These are phyloP conservation scores for Colletotrichum sp. DNA, from an alignment of 2,329 filamentous ascomycete species.

Conservation along the genomic window DNA sequence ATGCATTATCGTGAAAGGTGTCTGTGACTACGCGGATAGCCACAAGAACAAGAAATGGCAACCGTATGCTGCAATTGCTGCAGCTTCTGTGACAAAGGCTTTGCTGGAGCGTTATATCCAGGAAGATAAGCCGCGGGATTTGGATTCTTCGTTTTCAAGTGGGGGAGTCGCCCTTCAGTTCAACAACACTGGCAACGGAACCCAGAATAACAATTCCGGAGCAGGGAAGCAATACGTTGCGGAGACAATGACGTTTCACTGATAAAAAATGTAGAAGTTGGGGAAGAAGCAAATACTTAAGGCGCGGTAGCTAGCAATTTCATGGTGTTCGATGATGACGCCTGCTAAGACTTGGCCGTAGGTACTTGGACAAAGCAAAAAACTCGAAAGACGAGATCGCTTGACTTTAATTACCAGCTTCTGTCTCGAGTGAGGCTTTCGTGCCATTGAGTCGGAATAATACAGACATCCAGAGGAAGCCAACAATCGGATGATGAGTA, in stretches of 20 bases:
- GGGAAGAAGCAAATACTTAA: no score
- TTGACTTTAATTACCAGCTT: no score
- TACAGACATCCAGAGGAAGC: no score
- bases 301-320: no score
- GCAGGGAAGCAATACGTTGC: neutral
- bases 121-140: neutral
- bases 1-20: slow-evolving; percentile 41
- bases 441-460: no score
- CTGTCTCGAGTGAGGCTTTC: no score
- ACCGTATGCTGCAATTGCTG: slow-evolving; percentile 17
- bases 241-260: neutral
- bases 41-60: slow-evolving; percentile 34
- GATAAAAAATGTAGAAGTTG: no score
- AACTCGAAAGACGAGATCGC: no score
- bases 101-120: neutral
- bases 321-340: no score
- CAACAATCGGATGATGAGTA: no score
- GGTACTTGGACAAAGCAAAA: no score
- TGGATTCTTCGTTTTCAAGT: neutral
- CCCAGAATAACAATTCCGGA: neutral
- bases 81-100: slow-evolving; percentile 15
- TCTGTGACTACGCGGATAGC: slow-evolving; percentile 42
- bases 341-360: no score
- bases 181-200: neutral
- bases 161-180: neutral